These are phyloP conservation scores for Mycena haematopus DNA, from an alignment of 768 basidiomycete species.

Conservation along the genomic window DNA sequence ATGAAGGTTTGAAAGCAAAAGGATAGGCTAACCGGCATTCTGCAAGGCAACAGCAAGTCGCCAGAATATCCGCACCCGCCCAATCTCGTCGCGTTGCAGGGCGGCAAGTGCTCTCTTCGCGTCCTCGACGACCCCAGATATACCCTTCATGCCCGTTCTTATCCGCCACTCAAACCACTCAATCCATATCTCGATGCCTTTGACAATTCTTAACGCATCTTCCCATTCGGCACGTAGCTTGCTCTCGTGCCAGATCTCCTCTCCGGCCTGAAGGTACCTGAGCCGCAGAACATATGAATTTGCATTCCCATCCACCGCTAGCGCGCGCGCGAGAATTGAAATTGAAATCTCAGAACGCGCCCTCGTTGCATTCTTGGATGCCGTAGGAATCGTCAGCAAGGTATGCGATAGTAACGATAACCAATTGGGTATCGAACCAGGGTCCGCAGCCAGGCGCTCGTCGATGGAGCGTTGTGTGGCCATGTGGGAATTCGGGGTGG, in stretches of 20 bases:
- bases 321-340: conserved; percentile 70
- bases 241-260: conserved; percentile 69
- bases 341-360: conserved; percentile 75
- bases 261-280: conserved; percentile 72
- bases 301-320: conserved; percentile 53
- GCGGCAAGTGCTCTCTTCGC: conserved; percentile 53
- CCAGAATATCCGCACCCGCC: conserved; percentile 72
- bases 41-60: conserved; percentile 65
- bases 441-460: conserved; percentile 54
- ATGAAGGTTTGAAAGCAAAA: conserved; percentile 8
- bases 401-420: conserved; percentile 66
- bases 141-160: conserved; percentile 49
- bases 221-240: conserved; percentile 74
- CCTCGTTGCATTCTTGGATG: conserved; percentile 71
- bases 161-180: conserved; percentile 85
- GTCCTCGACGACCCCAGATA: conserved; percentile 61
- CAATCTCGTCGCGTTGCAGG: conserved; percentile 53
- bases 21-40: conserved; percentile 61
- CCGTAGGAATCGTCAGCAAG: conserved; percentile 63
- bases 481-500: conserved; percentile 60
- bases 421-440: conserved; percentile 65
- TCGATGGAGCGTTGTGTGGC: conserved; percentile 65
- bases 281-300: conserved; percentile 60
- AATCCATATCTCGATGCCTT: conserved; percentile 69
- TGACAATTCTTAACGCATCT: conserved; percentile 54